Conservation (phyloP, 306 rosid genomes). For the Dryas octopetala region DNA sequence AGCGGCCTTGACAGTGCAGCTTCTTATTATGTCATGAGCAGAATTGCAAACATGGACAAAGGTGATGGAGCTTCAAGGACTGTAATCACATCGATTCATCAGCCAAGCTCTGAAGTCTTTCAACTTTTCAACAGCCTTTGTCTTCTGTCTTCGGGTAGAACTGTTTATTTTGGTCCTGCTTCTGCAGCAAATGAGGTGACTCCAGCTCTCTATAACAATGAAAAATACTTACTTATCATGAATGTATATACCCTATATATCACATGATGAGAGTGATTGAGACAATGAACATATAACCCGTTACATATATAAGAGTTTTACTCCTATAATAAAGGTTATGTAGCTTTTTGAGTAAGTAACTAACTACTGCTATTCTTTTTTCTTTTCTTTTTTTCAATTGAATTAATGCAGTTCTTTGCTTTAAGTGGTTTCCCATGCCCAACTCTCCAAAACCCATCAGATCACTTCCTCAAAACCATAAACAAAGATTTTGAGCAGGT, state of each 20-base stretch:
- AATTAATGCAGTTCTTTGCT: slow-evolving; percentile 50
- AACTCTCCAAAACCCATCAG: slow-evolving; percentile 59
- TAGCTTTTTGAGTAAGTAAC: neutral
- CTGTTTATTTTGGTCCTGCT: slow-evolving; percentile 65
- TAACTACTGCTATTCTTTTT: neutral
- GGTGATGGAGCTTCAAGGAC: slow-evolving; percentile 41
- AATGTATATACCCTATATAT: no score
- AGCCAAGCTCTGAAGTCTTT: slow-evolving; percentile 67
- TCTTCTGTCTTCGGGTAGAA: slow-evolving; percentile 60
- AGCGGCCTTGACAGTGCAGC: slow-evolving; percentile 86
- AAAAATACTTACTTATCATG: no score
- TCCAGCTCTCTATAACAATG: neutral
- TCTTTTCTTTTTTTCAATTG: neutral
- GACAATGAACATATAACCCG: no score
- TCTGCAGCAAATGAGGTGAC: slow-evolving; percentile 61
- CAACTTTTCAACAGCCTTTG: slow-evolving; percentile 63
- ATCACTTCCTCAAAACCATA: slow-evolving; percentile 62
- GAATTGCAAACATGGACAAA: slow-evolving; percentile 38
- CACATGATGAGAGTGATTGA: no score
- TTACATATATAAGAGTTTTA: no score
- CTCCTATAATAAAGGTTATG: neutral
- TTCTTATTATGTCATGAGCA: slow-evolving; percentile 64
- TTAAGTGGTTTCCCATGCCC: slow-evolving; percentile 75
- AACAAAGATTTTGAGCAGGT: slow-evolving; percentile 72
- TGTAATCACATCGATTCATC: slow-evolving; percentile 69